These are phyloP conservation scores for Fonsecaea monophora DNA, from an alignment of 2,329 filamentous ascomycete species.

Conservation along the genomic window DNA sequence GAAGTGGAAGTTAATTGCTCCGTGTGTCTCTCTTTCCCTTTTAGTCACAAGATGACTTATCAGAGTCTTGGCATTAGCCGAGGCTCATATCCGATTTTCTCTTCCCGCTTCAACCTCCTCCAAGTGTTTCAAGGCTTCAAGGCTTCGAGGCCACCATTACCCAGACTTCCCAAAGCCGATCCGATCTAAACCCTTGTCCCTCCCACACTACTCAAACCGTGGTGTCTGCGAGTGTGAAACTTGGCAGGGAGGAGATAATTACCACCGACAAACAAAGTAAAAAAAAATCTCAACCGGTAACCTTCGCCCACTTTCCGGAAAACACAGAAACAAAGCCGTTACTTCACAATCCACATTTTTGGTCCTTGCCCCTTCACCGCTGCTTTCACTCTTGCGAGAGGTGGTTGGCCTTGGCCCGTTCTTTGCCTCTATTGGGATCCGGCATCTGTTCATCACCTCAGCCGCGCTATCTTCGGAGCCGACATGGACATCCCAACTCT, in stretches of 20 bases:
- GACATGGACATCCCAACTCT: conserved; percentile 36
- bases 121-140: background rate
- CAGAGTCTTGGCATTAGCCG: conserved; percentile 12
- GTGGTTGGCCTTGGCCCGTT: conserved; percentile 8
- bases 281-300: background rate
- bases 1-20: background rate
- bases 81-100: conserved; percentile 15
- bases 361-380: conserved; percentile 14
- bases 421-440: background rate
- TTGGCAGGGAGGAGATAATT: background rate
- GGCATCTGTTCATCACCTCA: background rate
- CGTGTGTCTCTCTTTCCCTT: too few relatives aligned
- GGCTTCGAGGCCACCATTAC: conserved; percentile 4
- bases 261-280: background rate
- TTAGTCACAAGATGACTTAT: too few relatives aligned
- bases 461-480: conserved; percentile 1
- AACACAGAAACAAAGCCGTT: background rate
- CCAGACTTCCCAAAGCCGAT: background rate
- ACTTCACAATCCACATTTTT: background rate
- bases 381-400: background rate
- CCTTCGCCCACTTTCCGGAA: conserved; percentile 13
- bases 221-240: background rate
- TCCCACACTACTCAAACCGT: background rate
- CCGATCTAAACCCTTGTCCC: conserved; percentile 6
- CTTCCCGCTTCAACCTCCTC: conserved; percentile 1